These are phyloP conservation scores for Piper longum DNA, from an alignment of 164 flowering plant species.

Conservation along the genomic window DNA sequence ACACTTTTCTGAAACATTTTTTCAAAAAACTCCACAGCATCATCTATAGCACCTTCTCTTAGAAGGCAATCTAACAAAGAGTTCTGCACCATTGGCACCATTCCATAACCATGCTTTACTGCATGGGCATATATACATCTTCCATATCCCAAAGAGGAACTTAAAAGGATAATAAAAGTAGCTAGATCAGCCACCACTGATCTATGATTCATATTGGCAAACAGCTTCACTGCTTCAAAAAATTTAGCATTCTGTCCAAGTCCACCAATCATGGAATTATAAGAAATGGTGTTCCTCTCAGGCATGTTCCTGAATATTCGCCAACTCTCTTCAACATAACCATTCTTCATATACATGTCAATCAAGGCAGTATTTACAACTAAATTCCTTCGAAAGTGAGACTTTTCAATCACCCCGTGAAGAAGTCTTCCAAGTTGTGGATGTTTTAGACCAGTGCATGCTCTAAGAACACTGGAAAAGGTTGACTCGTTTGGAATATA, in stretches of 20 bases:
- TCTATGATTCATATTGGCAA: slow-evolving; percentile 32
- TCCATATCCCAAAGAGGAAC: slow-evolving; percentile 13
- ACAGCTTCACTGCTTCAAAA: slow-evolving; percentile 31
- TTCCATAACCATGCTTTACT: slow-evolving; percentile 14
- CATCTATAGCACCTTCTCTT: slow-evolving; percentile 11
- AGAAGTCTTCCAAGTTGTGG: slow-evolving; percentile 10
- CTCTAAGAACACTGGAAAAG: slow-evolving; percentile 17
- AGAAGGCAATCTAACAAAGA: slow-evolving; percentile 14
- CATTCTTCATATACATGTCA: slow-evolving; percentile 22
- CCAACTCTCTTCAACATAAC: slow-evolving; percentile 33
- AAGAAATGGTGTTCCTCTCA: slow-evolving; percentile 49
- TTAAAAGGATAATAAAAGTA: slow-evolving; percentile 15
- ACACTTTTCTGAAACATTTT: slow-evolving; percentile 16
- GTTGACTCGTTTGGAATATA: slow-evolving; percentile 12
- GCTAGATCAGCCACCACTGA: slow-evolving; percentile 11
- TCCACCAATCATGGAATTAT: slow-evolving; percentile 74
- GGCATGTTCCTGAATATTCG: slow-evolving; percentile 37
- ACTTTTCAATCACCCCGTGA: slow-evolving; percentile 16
- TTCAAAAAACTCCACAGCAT: slow-evolving; percentile 13
- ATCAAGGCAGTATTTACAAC: slow-evolving; percentile 15
- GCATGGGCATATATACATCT: slow-evolving; percentile 10
- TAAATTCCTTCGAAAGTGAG: slow-evolving; percentile 9
- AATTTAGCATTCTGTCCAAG: slow-evolving; percentile 74
- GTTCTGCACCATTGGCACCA: slow-evolving; percentile 14
- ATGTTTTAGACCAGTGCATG: slow-evolving; percentile 15